Evolutionary conservation across 2,329 filamentous ascomycete genomes (phyloP), one percentile per base, ranked within the genome.

Genomic region (Fusarium kyushuense): DNA sequence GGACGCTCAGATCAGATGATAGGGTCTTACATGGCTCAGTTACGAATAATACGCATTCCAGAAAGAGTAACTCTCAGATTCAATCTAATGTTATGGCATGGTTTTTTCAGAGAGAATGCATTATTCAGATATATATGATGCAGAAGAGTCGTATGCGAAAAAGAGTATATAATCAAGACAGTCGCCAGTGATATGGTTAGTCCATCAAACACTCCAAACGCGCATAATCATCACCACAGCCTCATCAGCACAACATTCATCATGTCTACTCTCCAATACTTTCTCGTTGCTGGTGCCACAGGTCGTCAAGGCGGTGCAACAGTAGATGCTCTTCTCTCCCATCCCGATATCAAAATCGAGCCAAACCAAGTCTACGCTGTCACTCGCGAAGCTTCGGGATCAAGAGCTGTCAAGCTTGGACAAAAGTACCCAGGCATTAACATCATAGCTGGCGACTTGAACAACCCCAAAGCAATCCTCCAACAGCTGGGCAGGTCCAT

Each of bases 381-480:
- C 8, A 89, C 87, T 5, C 84, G 87, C 55, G 56, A 72, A 19
- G 45, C 58, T 3, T 36, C 82, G 85, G 17, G 84, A 81, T 4
- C 79, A 83, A 74, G 77, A 76, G 48, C 81, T 84, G 16, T 70
- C 8, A 69, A 59, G 3, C 60, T 72, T 72, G 14, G 54, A 72
- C 21, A 76, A 79, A 69, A 59, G 53, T 80, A 83, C 13, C 78
- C 80, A 9, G 80, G 62, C 16, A 56, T 89, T 62, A 82, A 83
- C 38, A 71, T 90, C 8, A 79, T 90, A 8, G 75, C 86, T 71
- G 87, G 88, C 23, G 81, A 89, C 58, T 77, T 90, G 19, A 79
- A 84, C 61, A 76, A 86, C 35, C 76, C 82, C 0, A 74, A 78
- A 1, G 77, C 72, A 0, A 82, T 89, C 41, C 88, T 89, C 12